Conservation (phyloP, 2,329 filamentous ascomycete genomes). For the Fusarium sp. region DNA sequence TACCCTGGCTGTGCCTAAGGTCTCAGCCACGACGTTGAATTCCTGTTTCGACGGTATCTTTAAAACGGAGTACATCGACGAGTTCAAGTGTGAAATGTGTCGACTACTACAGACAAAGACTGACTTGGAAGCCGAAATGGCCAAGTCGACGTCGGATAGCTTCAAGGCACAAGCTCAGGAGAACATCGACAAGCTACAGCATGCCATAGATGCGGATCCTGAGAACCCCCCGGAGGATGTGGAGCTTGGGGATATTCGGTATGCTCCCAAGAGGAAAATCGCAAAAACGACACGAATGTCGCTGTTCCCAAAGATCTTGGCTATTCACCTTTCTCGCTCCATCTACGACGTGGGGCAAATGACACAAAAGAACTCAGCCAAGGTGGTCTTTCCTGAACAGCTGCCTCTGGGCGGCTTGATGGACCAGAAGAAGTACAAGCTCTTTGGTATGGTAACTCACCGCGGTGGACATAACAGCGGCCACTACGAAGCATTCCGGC, state of each 20-base stretch:
- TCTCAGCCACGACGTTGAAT: slow-evolving; percentile 80
- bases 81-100: slow-evolving; percentile 95
- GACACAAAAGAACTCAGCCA: slow-evolving; percentile 93
- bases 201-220: slow-evolving; percentile 80
- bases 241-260: slow-evolving; percentile 74
- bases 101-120: slow-evolving; percentile 81
- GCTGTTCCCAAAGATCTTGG: slow-evolving; percentile 86
- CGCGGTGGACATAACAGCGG: slow-evolving; percentile 96
- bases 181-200: slow-evolving; percentile 71
- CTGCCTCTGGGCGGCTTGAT: slow-evolving; percentile 82
- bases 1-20: slow-evolving; percentile 89
- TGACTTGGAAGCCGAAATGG: slow-evolving; percentile 67
- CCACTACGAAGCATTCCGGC: slow-evolving; percentile 94
- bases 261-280: slow-evolving; percentile 84
- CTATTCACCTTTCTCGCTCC: slow-evolving; percentile 90
- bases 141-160: slow-evolving; percentile 60
- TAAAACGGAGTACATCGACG: slow-evolving; percentile 95
- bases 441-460: slow-evolving; percentile 89
- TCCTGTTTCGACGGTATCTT: slow-evolving; percentile 93
- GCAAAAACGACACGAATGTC: slow-evolving; percentile 88
- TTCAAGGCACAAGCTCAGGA: slow-evolving; percentile 62
- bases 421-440: slow-evolving; percentile 79
- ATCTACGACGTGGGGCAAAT: slow-evolving; percentile 82
- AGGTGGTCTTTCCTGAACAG: slow-evolving; percentile 90
- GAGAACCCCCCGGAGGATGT: slow-evolving; percentile 79